Conservation (phyloP, 805 yeast species). For the Metschnikowia lachancei region DNA sequence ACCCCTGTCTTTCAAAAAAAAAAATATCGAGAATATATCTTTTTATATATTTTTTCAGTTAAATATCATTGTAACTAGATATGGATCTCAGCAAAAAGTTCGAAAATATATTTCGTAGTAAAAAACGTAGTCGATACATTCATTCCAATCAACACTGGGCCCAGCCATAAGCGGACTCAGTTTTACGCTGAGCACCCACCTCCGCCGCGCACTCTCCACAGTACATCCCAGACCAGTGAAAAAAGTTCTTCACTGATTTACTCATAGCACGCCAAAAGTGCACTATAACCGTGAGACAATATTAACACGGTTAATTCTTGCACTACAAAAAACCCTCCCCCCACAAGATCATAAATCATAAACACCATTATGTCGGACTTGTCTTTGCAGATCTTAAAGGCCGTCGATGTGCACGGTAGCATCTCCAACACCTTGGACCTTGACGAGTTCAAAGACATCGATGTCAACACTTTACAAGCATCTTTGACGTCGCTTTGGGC, state of each 20-base stretch:
- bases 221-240: conserved; percentile 16
- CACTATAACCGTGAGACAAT: not conserved
- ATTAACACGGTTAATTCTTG: not conserved
- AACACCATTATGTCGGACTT: conserved; percentile 58
- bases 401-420: conserved; percentile 53
- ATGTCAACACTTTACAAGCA: conserved; percentile 68
- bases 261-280: conserved; percentile 5
- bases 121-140: too few relatives aligned
- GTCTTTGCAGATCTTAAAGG: conserved; percentile 60
- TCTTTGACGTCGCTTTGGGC: conserved; percentile 85
- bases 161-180: too few relatives aligned
- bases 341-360: not conserved
- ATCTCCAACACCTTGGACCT: conserved; percentile 66
- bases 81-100: too few relatives aligned
- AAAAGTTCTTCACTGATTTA: conserved; percentile 15
- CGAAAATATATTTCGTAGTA: too few relatives aligned
- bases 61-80: too few relatives aligned
- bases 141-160: too few relatives aligned
- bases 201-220: conserved; percentile 1
- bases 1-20: too few relatives aligned
- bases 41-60: too few relatives aligned
- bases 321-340: not conserved
- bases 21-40: too few relatives aligned
- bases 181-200: too few relatives aligned
- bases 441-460: conserved; percentile 57